Percentiles rank a stretch among this genome's conserved stretches.
phyloP scores from a whole-genome alignment of 1,284 basidiomycete species.

The Sphagnurus paluster region DNA sequence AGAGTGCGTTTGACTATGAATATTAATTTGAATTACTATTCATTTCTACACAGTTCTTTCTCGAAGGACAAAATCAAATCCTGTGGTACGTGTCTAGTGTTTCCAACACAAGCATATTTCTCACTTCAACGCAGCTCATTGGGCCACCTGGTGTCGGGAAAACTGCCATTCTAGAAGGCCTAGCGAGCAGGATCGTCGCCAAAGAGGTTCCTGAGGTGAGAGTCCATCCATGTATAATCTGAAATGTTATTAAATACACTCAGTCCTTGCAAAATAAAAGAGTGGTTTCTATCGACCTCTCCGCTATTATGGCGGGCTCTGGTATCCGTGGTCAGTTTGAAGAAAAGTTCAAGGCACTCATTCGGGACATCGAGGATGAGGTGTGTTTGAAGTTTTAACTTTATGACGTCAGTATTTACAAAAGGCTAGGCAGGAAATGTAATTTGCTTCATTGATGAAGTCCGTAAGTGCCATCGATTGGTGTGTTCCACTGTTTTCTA shows the following conservation, averaged over 20 bases:
- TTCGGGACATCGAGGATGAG: conserved; percentile 87
- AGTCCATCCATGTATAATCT: background rate
- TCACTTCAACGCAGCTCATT: conserved; percentile 51
- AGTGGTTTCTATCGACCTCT: conserved; percentile 80
- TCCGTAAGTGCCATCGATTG: conserved; percentile 56
- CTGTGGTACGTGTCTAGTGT: conserved; percentile 56
- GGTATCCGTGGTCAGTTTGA: conserved; percentile 91
- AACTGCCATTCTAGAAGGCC: conserved; percentile 90
- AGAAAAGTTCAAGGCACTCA: conserved; percentile 82
- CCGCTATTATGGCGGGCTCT: conserved; percentile 83
- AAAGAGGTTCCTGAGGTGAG: conserved; percentile 89
- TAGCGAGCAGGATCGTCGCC: conserved; percentile 86
- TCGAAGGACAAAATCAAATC: conserved; percentile 84
- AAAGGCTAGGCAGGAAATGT: conserved; percentile 58
- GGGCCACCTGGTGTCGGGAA: conserved; percentile 87
- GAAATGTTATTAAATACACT: background rate
- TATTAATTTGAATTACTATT: background rate
- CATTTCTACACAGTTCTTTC: conserved; percentile 58
- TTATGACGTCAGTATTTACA: background rate
- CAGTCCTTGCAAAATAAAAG: conserved; percentile 83
- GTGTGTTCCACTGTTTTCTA: background rate
- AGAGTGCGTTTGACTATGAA: conserved; percentile 64
- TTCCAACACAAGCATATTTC: background rate
- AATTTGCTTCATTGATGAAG: conserved; percentile 92
- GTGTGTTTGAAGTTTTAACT: conserved; percentile 32